Conservation (phyloP, 257 asterid species). For the Paraleonurus japonicus region DNA sequence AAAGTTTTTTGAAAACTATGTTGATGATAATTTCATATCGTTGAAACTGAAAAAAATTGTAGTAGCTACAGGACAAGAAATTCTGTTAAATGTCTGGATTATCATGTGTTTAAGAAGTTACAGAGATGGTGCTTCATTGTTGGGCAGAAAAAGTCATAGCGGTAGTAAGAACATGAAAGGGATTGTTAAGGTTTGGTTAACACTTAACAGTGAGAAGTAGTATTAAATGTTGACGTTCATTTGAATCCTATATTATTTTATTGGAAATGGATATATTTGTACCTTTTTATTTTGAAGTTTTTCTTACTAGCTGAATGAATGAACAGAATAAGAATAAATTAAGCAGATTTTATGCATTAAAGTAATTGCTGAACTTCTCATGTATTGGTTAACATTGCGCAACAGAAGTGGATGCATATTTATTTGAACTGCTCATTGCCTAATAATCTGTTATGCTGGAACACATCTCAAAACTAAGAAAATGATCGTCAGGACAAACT, state of each 20-base stretch:
- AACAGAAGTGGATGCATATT: background rate
- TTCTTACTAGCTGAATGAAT: background rate
- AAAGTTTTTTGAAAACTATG: background rate
- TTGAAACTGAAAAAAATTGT: background rate
- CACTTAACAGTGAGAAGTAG: background rate
- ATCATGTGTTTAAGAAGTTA: conserved; percentile 6
- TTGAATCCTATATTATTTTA: background rate
- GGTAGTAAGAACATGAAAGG: background rate
- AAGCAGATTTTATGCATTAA: too few relatives aligned
- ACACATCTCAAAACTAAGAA: too few relatives aligned
- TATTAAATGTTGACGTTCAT: background rate
- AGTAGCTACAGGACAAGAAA: background rate
- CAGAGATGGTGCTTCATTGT: conserved; percentile 2
- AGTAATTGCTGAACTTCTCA: background rate
- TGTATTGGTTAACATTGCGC: background rate
- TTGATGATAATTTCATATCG: conserved; percentile 1
- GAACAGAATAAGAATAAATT: background rate
- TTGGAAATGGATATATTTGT: background rate
- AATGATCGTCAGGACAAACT: too few relatives aligned
- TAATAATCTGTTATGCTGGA: too few relatives aligned
- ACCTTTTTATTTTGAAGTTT: background rate
- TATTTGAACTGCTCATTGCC: too few relatives aligned
- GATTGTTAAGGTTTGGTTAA: background rate
- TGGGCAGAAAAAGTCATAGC: background rate
- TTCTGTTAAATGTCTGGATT: background rate